These are phyloP conservation scores for Penicillium hesseltinei DNA, from an alignment of 2,329 filamentous ascomycete genomes.

Conservation along the genomic window DNA sequence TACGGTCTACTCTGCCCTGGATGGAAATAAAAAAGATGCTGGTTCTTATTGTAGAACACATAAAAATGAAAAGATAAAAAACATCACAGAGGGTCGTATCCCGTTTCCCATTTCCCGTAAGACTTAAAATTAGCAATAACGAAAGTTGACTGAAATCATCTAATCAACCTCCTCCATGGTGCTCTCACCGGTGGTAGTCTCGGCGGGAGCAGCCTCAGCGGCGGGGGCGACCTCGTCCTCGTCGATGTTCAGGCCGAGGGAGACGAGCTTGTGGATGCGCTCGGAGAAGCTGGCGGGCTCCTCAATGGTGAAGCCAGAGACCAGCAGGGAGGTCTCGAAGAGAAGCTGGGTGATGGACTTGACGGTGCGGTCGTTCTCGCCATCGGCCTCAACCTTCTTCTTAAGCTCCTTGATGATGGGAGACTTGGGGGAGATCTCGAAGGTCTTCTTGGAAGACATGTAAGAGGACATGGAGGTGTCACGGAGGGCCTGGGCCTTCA, in stretches of 20 bases:
- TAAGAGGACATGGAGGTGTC: constrained; percentile 99
- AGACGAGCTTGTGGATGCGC: constrained; percentile 99
- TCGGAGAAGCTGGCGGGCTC: constrained; percentile 97
- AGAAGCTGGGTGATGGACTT: constrained; percentile 98
- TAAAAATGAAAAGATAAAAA: constrained; percentile 15
- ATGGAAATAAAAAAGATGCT: neutral
- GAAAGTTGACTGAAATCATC: constrained; percentile 25
- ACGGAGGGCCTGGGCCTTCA: constrained; percentile 99
- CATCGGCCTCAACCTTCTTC: constrained; percentile 97
- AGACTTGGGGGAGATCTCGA: constrained; percentile 99
- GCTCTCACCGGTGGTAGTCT: constrained; percentile 74
- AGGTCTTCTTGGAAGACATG: constrained; percentile 99
- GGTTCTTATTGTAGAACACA: constrained; percentile 8
- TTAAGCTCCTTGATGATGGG: constrained; percentile 98
- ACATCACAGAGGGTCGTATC: constrained; percentile 29
- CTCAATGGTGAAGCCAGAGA: constrained; percentile 99
- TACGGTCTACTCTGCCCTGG: neutral
- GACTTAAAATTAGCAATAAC: constrained; percentile 21
- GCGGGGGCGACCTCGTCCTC: constrained; percentile 72
- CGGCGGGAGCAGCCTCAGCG: constrained; percentile 59
- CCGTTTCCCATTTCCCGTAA: constrained; percentile 32
- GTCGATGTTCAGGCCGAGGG: constrained; percentile 94
- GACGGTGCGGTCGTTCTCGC: constrained; percentile 97
- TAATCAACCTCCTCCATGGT: constrained; percentile 99
- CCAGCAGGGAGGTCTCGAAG: constrained; percentile 97